Conservation (phyloP, 1,139 yeast species). For the Geotrichum aggregatum region DNA sequence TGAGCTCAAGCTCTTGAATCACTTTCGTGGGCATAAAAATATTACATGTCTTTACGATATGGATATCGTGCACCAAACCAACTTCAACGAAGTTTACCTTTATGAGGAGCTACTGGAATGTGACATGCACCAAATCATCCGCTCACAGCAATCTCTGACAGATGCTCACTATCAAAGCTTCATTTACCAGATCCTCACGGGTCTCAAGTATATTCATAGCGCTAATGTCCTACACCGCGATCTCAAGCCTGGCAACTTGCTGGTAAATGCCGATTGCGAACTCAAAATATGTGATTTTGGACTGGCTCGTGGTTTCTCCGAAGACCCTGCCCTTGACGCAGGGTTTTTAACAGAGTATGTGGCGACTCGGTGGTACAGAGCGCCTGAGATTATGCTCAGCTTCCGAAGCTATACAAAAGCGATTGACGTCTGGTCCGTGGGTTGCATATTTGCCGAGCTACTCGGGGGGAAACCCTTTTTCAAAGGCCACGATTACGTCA, state of each 20-base stretch:
- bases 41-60: conserved; percentile 90
- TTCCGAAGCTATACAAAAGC: conserved; percentile 93
- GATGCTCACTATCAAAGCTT: conserved; percentile 94
- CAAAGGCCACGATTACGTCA: conserved; percentile 93
- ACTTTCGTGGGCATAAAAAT: conserved; percentile 65
- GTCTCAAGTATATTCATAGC: conserved; percentile 88
- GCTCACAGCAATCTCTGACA: conserved; percentile 89
- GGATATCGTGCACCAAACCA: conserved; percentile 81
- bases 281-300: conserved; percentile 96
- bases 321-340: conserved; percentile 77
- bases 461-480: conserved; percentile 89
- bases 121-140: conserved; percentile 93
- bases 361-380: conserved; percentile 97
- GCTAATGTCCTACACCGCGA: conserved; percentile 95
- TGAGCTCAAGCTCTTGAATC: conserved; percentile 80
- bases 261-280: conserved; percentile 95
- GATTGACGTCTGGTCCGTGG: conserved; percentile 95
- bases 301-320: conserved; percentile 88
- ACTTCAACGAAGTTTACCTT: conserved; percentile 86
- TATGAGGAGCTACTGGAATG: conserved; percentile 98
- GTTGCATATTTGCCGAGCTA: conserved; percentile 90
- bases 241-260: conserved; percentile 85
- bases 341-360: conserved; percentile 97
- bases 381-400: conserved; percentile 94
- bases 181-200: conserved; percentile 86